Evolutionary conservation across 1,284 basidiomycete species (phyloP).

Genomic region (Porogramme epimiltina): DNA sequence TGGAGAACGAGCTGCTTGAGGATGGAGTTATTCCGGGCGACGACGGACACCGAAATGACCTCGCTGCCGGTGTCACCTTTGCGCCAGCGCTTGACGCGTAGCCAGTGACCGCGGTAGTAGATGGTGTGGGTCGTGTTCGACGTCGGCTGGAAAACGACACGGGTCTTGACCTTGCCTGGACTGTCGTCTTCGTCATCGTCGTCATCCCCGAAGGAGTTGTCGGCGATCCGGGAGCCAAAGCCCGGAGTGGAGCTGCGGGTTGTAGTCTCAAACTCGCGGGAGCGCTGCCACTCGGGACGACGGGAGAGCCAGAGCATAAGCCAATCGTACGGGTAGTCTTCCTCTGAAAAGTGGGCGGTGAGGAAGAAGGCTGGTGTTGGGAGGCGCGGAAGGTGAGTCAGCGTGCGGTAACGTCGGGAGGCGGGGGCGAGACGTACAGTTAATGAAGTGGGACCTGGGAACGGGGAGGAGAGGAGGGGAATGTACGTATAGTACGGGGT

Average conservation of each 20-base stretch:
- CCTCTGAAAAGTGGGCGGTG: conserved; percentile 82
- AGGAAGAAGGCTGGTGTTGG: conserved; percentile 72
- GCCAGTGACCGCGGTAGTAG: conserved; percentile 80
- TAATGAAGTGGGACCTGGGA: conserved; percentile 75
- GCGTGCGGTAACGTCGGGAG: conserved; percentile 14
- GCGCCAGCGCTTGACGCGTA: conserved; percentile 67
- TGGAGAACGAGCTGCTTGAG: conserved; percentile 85
- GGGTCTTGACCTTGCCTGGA: conserved; percentile 69
- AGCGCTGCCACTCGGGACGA: conserved; percentile 81
- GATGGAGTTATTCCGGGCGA: conserved; percentile 76
- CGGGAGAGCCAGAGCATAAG: conserved; percentile 82
- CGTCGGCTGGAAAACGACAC: conserved; percentile 83
- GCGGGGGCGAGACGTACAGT: conserved; percentile 55
- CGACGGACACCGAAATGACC: conserved; percentile 76
- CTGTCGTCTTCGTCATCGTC: conserved; percentile 52
- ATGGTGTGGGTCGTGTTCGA: conserved; percentile 83
- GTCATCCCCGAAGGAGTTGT: conserved; percentile 66
- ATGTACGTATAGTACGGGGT: conserved; percentile 8
- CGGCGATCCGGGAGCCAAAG: conserved; percentile 47
- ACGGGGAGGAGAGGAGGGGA: conserved; percentile 5
- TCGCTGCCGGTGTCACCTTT: conserved; percentile 70
- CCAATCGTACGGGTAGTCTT: conserved; percentile 83
- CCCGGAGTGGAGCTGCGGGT: conserved; percentile 61
- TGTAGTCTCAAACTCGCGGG: conserved; percentile 82
- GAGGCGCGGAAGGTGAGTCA: conserved; percentile 17